Evolutionary conservation across 768 basidiomycete genomes (phyloP).

Genomic region (Mycena pura): DNA sequence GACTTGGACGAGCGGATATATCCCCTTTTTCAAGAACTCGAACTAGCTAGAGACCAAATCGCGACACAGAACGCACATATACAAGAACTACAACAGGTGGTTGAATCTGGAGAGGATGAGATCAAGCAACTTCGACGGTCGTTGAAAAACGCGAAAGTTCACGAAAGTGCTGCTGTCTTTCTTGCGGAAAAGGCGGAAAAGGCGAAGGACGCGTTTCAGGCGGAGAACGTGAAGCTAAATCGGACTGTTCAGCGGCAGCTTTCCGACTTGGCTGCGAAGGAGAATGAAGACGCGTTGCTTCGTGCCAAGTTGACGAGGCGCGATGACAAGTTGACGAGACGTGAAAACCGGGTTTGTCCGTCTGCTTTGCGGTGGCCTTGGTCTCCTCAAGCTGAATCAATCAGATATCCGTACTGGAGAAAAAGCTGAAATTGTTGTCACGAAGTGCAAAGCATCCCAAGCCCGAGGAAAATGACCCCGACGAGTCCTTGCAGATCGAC

Average conservation of each 20-base stretch:
- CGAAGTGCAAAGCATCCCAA: slow-evolving; percentile 5
- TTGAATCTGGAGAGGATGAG: slow-evolving; percentile 4
- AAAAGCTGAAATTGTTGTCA: slow-evolving; percentile 23
- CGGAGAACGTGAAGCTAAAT: slow-evolving; percentile 5
- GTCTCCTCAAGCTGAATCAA: neutral
- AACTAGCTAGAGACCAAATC: slow-evolving; percentile 14
- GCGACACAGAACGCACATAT: slow-evolving; percentile 8
- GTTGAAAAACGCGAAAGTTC: neutral
- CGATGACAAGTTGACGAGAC: slow-evolving; percentile 18
- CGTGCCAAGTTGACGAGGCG: slow-evolving; percentile 20
- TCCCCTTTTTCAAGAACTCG: slow-evolving; percentile 23
- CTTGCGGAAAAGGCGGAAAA: neutral
- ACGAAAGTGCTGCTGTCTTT: neutral
- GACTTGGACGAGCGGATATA: slow-evolving; percentile 23
- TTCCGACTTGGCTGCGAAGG: slow-evolving; percentile 10
- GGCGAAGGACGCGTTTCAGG: slow-evolving; percentile 5
- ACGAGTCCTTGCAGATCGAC: slow-evolving; percentile 20
- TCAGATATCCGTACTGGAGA: slow-evolving; percentile 24
- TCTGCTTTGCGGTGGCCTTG: neutral
- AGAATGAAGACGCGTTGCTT: slow-evolving; percentile 9
- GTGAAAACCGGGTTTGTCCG: slow-evolving; percentile 18
- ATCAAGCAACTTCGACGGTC: slow-evolving; percentile 3
- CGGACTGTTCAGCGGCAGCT: slow-evolving; percentile 14
- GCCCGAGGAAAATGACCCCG: slow-evolving; percentile 7
- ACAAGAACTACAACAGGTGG: slow-evolving; percentile 10